Conservation (phyloP, 345 rosid species). For the Euphorbia lathyris region DNA sequence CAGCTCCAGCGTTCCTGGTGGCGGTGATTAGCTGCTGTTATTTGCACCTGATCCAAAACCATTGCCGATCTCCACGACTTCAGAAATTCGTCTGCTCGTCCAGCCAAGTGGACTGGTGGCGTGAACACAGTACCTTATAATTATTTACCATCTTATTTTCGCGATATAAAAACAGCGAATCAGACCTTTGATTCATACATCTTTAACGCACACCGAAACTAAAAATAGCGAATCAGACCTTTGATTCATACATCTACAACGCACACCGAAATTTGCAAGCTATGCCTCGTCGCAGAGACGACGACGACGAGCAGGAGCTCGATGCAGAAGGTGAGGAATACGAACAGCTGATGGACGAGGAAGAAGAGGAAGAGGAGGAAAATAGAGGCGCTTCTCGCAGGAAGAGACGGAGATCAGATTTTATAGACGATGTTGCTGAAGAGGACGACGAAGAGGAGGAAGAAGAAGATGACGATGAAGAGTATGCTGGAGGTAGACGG, state of each 20-base stretch:
- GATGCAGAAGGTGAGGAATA: conserved; percentile 44
- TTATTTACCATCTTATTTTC: neutral
- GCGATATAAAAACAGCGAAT: neutral
- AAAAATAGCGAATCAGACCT: neutral
- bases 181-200: neutral
- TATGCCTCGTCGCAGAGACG: conserved; percentile 48
- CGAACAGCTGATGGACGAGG: conserved; percentile 34
- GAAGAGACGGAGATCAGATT: conserved; percentile 80
- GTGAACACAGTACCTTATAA: no score
- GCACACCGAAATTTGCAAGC: neutral
- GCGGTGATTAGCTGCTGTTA: no score
- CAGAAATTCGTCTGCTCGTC: no score
- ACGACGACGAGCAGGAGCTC: conserved; percentile 36
- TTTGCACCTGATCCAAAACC: no score
- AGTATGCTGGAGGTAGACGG: conserved; percentile 33
- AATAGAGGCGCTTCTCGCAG: conserved; percentile 29
- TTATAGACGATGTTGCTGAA: conserved; percentile 79
- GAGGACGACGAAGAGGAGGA: conserved; percentile 83
- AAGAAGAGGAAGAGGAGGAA: conserved; percentile 44
- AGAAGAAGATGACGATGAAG: conserved; percentile 64
- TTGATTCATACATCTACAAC: neutral
- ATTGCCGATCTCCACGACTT: no score
- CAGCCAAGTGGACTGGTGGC: no score
- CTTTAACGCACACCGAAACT: no score
- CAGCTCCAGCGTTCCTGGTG: no score